These are phyloP conservation scores for Berkeleyomyces basicola DNA, from an alignment of 2,329 filamentous ascomycete genomes.

Conservation along the genomic window DNA sequence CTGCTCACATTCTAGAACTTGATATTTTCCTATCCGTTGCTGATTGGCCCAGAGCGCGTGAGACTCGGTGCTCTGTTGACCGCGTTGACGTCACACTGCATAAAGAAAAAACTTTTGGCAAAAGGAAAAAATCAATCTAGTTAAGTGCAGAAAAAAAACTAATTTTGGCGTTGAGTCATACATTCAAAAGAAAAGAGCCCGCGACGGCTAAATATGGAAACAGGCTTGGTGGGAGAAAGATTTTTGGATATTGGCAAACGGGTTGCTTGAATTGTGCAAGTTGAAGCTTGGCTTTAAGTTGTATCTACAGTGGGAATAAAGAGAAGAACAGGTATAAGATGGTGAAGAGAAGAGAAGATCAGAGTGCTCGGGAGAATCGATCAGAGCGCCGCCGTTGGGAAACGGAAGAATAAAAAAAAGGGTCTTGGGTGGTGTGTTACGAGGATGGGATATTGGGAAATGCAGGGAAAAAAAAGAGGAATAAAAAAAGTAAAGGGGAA, in stretches of 20 bases:
- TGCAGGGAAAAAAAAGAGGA: neutral
- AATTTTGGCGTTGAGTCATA: conserved; percentile 2
- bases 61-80: neutral
- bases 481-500: neutral
- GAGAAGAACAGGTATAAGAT: neutral
- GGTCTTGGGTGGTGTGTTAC: neutral
- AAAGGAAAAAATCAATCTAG: neutral
- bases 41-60: neutral
- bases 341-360: neutral
- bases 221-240: too few species aligned
- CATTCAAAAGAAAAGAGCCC: neutral
- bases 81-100: conserved; percentile 1
- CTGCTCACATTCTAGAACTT: neutral
- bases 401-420: too few species aligned
- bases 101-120: neutral
- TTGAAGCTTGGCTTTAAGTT: too few species aligned
- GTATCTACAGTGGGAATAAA: neutral
- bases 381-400: neutral
- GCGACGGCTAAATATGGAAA: neutral
- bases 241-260: too few species aligned
- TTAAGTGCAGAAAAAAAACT: neutral
- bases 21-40: neutral
- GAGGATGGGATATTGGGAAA: neutral
- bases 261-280: too few species aligned
- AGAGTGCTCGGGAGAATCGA: too few species aligned